Base-by-base conservation (phyloP, 2,329 filamentous ascomycete genomes). In the Venturiaceae sp. region DNA sequence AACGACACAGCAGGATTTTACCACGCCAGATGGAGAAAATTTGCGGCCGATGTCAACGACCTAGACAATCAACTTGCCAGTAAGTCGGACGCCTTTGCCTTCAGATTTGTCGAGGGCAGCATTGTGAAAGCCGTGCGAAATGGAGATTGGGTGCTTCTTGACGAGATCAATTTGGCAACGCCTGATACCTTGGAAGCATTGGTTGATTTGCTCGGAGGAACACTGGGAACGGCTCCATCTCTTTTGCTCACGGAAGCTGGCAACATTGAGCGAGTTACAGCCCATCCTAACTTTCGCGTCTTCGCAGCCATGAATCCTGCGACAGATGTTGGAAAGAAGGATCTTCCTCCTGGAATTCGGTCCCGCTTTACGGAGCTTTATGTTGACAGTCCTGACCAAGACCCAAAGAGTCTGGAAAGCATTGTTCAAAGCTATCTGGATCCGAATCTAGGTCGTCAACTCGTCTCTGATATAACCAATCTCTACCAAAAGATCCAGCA, bases 251-350 rank as follows among this genome's bases (percentile, higher is more conserved):
- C 92, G 0, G 94, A 99, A 74, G 94, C 91, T 39, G 94, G 94
- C 37, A 91, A 94, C 64, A 90, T 96, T 46, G 90, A 97, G 71
- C 84, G 92, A 63, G 86, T 99, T 36, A 81, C 86, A 61, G 94
- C 92, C 0, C 92, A 99, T 71, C 86, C 90, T 0, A 85, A 96
- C 63, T 99, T 99, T 71, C 85, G 94, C 39, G 88, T 99, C 14
- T 99, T 99, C 68, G 95, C 90, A 55, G 94, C 95, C 30, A 99
- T 99, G 94, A 99, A 99, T 67, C 94, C 94, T 32, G 94, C 94
- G 5, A 99, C 94, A 3, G 94, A 99, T 75, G 85, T 96, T 58
- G 94, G 95, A 61, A 99, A 99, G 74, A 86, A 92, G 58, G 94
- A 99, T 71, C 77, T 99, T 16, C 91, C 92, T 0, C 84, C 89